phyloP scores from a whole-genome alignment of 768 basidiomycete genomes.

The Exsudoporus frostii region DNA sequence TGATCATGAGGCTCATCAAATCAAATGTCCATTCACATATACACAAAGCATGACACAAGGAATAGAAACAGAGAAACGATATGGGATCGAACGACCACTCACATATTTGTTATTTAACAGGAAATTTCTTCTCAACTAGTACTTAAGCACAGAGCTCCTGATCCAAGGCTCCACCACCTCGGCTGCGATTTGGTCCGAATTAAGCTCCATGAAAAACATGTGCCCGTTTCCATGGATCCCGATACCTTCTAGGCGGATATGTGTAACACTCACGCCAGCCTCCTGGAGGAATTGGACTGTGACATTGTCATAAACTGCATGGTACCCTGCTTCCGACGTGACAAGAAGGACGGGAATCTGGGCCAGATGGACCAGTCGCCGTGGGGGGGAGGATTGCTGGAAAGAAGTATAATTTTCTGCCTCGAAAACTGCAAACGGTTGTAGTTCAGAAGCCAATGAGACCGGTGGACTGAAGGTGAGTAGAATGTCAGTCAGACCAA shows the following conservation, averaged over 20 bases:
- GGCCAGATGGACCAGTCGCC: constrained; percentile 40
- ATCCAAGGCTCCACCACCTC: constrained; percentile 42
- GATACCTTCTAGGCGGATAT: constrained; percentile 37
- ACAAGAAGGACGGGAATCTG: constrained; percentile 45
- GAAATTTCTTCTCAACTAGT: not conserved
- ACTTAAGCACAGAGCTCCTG: constrained; percentile 9
- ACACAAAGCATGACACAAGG: not conserved
- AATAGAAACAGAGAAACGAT: too few species aligned
- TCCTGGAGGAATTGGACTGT: constrained; percentile 42
- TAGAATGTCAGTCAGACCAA: constrained; percentile 48
- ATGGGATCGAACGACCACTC: not conserved
- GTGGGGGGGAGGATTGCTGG: constrained; percentile 42
- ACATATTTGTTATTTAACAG: not conserved
- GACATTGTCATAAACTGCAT: constrained; percentile 46
- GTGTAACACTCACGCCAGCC: constrained; percentile 44
- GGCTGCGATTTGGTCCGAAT: constrained; percentile 41
- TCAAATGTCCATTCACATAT: not conserved
- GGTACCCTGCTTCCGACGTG: constrained; percentile 50
- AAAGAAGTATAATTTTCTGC: constrained; percentile 37
- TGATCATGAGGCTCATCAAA: not conserved
- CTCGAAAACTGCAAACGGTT: constrained; percentile 25
- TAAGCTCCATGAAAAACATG: constrained; percentile 56
- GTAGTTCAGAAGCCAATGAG: constrained; percentile 37
- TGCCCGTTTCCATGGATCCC: constrained; percentile 54
- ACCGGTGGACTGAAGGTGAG: constrained; percentile 43